Percentiles rank a stretch among this genome's conserved stretches.
phyloP scores from a whole-genome alignment of 768 basidiomycete species.

The Calocybe cyanea region DNA sequence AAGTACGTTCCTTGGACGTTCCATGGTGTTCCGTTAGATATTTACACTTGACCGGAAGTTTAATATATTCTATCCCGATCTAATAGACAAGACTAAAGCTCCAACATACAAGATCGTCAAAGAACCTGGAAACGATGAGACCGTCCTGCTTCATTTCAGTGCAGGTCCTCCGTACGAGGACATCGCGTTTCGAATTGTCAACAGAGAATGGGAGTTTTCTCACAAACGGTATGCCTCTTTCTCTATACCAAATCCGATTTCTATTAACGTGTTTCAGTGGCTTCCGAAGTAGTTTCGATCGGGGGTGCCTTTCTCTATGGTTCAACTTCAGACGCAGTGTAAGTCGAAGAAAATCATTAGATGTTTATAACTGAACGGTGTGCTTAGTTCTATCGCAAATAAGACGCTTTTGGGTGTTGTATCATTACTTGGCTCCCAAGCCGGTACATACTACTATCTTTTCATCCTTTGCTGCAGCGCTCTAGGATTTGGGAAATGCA shows the following conservation, averaged over 20 bases:
- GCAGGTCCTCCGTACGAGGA: slow-evolving; percentile 99
- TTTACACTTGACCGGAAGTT: slow-evolving; percentile 43
- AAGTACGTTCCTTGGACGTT: slow-evolving; percentile 40
- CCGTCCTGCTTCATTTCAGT: slow-evolving; percentile 87
- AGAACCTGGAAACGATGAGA: slow-evolving; percentile 93
- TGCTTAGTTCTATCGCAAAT: slow-evolving; percentile 79
- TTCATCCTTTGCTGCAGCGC: too few relatives aligned
- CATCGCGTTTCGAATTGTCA: slow-evolving; percentile 96
- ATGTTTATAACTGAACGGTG: slow-evolving; percentile 12
- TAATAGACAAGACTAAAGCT: slow-evolving; percentile 96
- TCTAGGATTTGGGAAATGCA: too few relatives aligned
- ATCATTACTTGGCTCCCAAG: neutral
- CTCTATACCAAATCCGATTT: neutral
- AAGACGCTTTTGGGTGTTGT: slow-evolving; percentile 15
- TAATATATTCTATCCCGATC: slow-evolving; percentile 98
- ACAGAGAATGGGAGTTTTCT: slow-evolving; percentile 97
- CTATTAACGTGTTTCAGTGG: slow-evolving; percentile 49
- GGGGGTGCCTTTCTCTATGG: slow-evolving; percentile 93
- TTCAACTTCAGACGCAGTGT: slow-evolving; percentile 95
- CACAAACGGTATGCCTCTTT: slow-evolving; percentile 72
- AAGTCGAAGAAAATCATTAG: slow-evolving; percentile 24
- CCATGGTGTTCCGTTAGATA: neutral
- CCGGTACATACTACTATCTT: too few relatives aligned
- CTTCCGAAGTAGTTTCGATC: slow-evolving; percentile 94
- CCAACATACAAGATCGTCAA: slow-evolving; percentile 96